phyloP scores from a whole-genome alignment of 306 rosid genomes.

The Gynostemma pentaphyllum region DNA sequence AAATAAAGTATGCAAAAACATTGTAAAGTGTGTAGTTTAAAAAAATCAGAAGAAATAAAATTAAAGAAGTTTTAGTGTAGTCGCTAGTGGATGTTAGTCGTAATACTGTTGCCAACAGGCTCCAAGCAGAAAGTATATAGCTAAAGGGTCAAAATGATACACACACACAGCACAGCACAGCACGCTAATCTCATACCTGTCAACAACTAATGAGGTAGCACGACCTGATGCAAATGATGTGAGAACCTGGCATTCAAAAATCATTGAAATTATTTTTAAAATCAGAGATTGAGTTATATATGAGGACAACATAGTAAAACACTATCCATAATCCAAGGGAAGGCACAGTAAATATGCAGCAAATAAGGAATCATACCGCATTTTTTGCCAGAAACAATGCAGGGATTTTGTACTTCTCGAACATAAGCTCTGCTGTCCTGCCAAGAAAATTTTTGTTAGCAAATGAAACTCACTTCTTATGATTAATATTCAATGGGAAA shows the following conservation, averaged over 20 bases:
- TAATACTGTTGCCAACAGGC: background rate
- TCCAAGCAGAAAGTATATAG: background rate
- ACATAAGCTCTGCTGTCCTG: constrained; percentile 95
- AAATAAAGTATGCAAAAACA: background rate
- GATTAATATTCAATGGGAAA: too few relatives aligned
- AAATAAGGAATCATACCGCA: constrained; percentile 50
- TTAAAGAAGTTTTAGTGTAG: background rate
- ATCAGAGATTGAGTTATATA: background rate
- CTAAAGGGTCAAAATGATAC: background rate
- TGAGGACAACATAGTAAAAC: background rate
- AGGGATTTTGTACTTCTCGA: constrained; percentile 95
- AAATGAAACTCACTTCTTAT: background rate
- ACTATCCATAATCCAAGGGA: background rate
- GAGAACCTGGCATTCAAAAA: constrained; percentile 48
- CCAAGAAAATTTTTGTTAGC: constrained; percentile 10
- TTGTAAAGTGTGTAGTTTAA: background rate
- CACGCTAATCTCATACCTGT: constrained; percentile 54
- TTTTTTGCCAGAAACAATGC: constrained; percentile 94
- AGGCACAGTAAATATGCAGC: constrained; percentile 7
- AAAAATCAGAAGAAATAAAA: background rate
- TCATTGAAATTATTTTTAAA: background rate
- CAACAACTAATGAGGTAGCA: constrained; percentile 94
- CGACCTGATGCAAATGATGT: constrained; percentile 99
- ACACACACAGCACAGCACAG: background rate
- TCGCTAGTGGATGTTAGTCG: background rate